Conservation (phyloP, 208 protist species). For the Leishmania mexicana region DNA sequence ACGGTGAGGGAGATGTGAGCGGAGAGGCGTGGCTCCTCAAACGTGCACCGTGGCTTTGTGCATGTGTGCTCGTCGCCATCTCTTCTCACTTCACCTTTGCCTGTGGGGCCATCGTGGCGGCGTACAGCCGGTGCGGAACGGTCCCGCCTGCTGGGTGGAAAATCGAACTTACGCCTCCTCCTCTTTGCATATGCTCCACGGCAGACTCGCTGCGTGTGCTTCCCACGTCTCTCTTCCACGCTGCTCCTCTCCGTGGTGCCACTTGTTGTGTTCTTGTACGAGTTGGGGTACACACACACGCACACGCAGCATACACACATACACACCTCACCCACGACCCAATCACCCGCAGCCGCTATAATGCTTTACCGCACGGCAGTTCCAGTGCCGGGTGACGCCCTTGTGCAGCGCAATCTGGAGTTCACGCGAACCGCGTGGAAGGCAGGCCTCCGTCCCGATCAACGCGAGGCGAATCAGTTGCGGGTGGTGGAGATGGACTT, state of each 20-base stretch:
- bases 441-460: conserved; percentile 75
- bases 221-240: background rate
- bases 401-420: conserved; percentile 63
- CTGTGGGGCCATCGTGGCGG: background rate
- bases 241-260: background rate
- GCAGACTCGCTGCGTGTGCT: background rate
- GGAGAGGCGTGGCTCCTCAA: background rate
- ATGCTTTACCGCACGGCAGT: conserved; percentile 50
- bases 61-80: background rate
- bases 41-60: too few species aligned
- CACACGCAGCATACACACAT: background rate
- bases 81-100: background rate
- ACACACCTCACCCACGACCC: background rate
- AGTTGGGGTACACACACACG: background rate
- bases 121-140: background rate
- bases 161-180: background rate
- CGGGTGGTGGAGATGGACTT: conserved; percentile 76
- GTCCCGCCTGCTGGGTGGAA: background rate
- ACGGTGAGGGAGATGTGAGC: background rate
- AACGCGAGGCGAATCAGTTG: conserved; percentile 68
- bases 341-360: background rate
- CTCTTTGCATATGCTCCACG: background rate
- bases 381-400: conserved; percentile 58
- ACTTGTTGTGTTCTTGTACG: background rate
- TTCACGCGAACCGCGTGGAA: conserved; percentile 72